Conservation (phyloP, 2,329 filamentous ascomycete species). For the Rasamsonia emersonii region DNA sequence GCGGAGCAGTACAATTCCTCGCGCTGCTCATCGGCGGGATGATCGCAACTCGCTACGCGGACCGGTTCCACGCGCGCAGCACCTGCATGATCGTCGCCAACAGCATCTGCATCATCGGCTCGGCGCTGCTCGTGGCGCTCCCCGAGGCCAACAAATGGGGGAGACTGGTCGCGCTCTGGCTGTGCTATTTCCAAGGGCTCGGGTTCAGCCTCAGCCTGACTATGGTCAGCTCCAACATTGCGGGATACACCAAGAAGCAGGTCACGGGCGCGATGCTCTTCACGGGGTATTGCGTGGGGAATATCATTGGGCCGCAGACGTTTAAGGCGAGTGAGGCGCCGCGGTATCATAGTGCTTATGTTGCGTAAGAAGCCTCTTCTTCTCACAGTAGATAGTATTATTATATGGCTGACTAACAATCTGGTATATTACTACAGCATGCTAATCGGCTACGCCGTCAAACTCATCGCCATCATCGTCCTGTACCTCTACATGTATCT, state of each 20-base stretch:
- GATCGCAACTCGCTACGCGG: constrained; percentile 42
- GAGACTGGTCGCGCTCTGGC: constrained; percentile 48
- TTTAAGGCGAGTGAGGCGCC: constrained; percentile 43
- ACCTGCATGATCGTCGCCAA: constrained; percentile 50
- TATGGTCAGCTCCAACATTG: constrained; percentile 46
- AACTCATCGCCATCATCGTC: constrained; percentile 24
- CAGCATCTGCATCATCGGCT: constrained; percentile 46
- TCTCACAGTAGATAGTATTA: too few species aligned
- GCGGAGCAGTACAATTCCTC: constrained; percentile 49
- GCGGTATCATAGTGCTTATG: too few species aligned
- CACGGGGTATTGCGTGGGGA: constrained; percentile 46
- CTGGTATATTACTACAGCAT: too few species aligned
- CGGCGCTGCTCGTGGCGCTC: constrained; percentile 44
- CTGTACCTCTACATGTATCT: constrained; percentile 12
- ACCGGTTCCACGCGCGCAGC: constrained; percentile 42
- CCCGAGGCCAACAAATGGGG: constrained; percentile 48
- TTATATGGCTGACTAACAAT: too few species aligned
- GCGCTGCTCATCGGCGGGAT: constrained; percentile 44
- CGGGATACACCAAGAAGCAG: constrained; percentile 49
- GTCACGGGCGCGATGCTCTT: constrained; percentile 43
- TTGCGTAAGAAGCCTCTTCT: too few species aligned
- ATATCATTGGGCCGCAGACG: constrained; percentile 48
- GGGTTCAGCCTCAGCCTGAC: constrained; percentile 48
- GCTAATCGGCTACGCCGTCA: constrained; percentile 37
- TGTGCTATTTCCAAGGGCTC: constrained; percentile 47